phyloP scores from a whole-genome alignment of 306 rosid genomes.

The Quercus robur region DNA sequence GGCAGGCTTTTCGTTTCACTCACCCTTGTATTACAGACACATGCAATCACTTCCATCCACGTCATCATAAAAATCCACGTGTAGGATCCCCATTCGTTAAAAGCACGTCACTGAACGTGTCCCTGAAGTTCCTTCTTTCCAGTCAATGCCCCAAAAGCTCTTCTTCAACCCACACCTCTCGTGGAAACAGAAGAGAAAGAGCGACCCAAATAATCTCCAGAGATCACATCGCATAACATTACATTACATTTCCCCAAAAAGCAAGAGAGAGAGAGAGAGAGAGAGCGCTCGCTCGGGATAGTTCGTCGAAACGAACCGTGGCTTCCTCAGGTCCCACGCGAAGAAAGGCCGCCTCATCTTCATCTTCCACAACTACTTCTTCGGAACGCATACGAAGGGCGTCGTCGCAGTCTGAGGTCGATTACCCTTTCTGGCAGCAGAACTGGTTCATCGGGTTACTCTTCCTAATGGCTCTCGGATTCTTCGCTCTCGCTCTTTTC shows the following conservation, averaged over 20 bases:
- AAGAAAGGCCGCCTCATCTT: slow-evolving; percentile 63
- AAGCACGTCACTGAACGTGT: slow-evolving; percentile 39
- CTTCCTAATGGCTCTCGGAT: slow-evolving; percentile 77
- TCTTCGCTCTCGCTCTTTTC: slow-evolving; percentile 68
- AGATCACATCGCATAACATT: slow-evolving; percentile 3
- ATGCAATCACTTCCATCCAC: slow-evolving; percentile 23
- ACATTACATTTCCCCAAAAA: too few species aligned
- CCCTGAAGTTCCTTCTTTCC: not conserved
- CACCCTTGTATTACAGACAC: slow-evolving; percentile 24
- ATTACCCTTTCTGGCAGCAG: slow-evolving; percentile 83
- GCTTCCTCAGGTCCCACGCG: slow-evolving; percentile 92
- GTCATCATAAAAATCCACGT: slow-evolving; percentile 1
- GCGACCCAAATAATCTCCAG: not conserved
- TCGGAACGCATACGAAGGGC: slow-evolving; percentile 61
- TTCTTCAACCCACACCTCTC: not conserved
- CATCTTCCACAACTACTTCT: slow-evolving; percentile 16
- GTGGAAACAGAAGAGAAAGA: not conserved
- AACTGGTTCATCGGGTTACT: slow-evolving; percentile 85
- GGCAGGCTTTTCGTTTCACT: not conserved
- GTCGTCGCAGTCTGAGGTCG: slow-evolving; percentile 43
- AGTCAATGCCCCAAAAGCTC: not conserved
- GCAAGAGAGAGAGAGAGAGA: too few species aligned
- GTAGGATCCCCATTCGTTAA: slow-evolving; percentile 7
- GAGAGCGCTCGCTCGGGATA: slow-evolving; percentile 13
- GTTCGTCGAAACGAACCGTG: slow-evolving; percentile 63